Conservation (phyloP, 495 filamentous ascomycete species). For the Physcia stellaris region DNA sequence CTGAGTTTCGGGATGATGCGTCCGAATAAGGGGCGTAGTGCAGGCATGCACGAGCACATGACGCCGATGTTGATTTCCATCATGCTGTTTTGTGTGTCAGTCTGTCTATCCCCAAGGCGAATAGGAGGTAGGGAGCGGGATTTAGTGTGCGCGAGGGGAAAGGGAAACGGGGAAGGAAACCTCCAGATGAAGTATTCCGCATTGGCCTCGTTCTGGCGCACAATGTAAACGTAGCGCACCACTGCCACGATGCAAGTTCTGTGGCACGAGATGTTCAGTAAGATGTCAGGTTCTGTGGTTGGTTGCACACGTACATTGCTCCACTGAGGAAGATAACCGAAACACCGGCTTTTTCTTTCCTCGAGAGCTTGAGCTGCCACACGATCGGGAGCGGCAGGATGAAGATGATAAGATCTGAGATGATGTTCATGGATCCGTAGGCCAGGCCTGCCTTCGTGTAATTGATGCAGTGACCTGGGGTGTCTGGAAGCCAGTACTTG, state of each 20-base stretch:
- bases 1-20: slow-evolving; percentile 4
- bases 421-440: slow-evolving; percentile 23
- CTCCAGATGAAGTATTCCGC: slow-evolving; percentile 10
- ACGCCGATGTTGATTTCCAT: slow-evolving; percentile 32
- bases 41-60: slow-evolving; percentile 19
- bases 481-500: slow-evolving; percentile 21
- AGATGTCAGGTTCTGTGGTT: slow-evolving; percentile 18
- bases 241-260: slow-evolving; percentile 26
- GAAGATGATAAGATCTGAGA: slow-evolving; percentile 27
- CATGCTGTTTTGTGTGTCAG: slow-evolving; percentile 24
- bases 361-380: slow-evolving; percentile 24
- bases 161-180: slow-evolving; percentile 19
- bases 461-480: slow-evolving; percentile 26
- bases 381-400: slow-evolving; percentile 25
- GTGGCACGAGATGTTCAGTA: slow-evolving; percentile 14
- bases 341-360: slow-evolving; percentile 27
- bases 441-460: slow-evolving; percentile 18
- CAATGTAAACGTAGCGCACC: slow-evolving; percentile 15
- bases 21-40: slow-evolving; percentile 5
- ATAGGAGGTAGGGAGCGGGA: slow-evolving; percentile 20
- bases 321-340: slow-evolving; percentile 30
- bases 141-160: slow-evolving; percentile 19
- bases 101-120: slow-evolving; percentile 22
- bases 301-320: slow-evolving; percentile 15
- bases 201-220: slow-evolving; percentile 5